Conservation (phyloP, 352 stramenopile genomes). For the Globisporangium rhizosaccharum region DNA sequence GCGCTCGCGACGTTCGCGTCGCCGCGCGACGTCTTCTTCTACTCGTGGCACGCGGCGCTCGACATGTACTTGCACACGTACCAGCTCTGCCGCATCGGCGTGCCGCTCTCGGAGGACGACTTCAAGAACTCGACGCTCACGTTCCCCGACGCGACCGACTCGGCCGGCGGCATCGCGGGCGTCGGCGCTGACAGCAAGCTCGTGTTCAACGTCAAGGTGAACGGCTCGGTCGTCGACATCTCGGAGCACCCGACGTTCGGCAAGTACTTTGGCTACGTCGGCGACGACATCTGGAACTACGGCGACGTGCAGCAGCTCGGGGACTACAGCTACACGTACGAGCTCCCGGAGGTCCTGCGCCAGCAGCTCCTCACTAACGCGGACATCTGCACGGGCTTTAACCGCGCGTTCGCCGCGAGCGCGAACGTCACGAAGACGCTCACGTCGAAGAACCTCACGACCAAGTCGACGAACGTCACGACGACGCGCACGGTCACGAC, state of each 20-base stretch:
- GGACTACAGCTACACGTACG: constrained; percentile 71
- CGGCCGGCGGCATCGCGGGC: constrained; percentile 37
- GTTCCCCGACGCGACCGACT: constrained; percentile 38
- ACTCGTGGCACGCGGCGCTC: constrained; percentile 57
- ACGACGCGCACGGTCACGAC: constrained; percentile 39
- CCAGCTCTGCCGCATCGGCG: constrained; percentile 55
- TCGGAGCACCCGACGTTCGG: constrained; percentile 56
- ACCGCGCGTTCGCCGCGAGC: constrained; percentile 32
- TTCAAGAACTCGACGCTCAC: constrained; percentile 36
- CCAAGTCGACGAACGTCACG: constrained; percentile 36
- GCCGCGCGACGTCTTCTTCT: constrained; percentile 57
- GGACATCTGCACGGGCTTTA: constrained; percentile 54
- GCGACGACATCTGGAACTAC: constrained; percentile 56
- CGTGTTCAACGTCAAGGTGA: constrained; percentile 33
- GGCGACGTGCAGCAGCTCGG: constrained; percentile 54
- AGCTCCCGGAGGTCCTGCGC: constrained; percentile 47
- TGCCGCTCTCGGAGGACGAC: constrained; percentile 37
- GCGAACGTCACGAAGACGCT: constrained; percentile 31
- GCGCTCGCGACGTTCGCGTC: constrained; percentile 45
- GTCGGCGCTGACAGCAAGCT: constrained; percentile 29
- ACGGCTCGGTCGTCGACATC: constrained; percentile 42
- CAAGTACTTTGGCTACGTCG: constrained; percentile 54
- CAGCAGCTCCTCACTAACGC: constrained; percentile 64
- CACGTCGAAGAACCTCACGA: constrained; percentile 31
- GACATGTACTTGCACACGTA: constrained; percentile 72